Evolutionary conservation across 805 yeast genomes (phyloP).

Genomic region (Candida xiaguanensis): DNA sequence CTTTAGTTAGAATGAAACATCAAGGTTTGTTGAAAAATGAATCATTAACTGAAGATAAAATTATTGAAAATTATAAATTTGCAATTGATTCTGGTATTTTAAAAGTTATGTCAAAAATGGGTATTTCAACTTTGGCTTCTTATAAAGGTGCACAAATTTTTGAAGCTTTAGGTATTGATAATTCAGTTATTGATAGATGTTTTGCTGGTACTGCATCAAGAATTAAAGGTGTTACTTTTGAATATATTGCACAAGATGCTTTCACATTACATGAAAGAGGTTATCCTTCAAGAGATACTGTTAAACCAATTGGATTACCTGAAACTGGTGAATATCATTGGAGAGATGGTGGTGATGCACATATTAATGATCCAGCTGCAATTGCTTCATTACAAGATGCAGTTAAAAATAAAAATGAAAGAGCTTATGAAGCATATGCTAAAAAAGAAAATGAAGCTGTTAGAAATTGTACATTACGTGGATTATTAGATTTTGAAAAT

Average conservation of each 20-base stretch:
- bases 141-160: constrained; percentile 98
- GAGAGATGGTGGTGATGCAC: constrained; percentile 98
- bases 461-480: constrained; percentile 89
- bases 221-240: constrained; percentile 93
- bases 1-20: constrained; percentile 75
- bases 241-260: constrained; percentile 95
- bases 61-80: constrained; percentile 74
- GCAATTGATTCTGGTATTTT: constrained; percentile 88
- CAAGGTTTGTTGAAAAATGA: constrained; percentile 66
- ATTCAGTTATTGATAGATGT: constrained; percentile 91
- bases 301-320: constrained; percentile 72
- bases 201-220: constrained; percentile 97
- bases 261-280: constrained; percentile 92
- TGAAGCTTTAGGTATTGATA: constrained; percentile 94
- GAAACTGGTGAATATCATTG: constrained; percentile 98
- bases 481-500: constrained; percentile 86
- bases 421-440: constrained; percentile 85
- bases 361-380: constrained; percentile 91
- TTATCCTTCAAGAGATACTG: constrained; percentile 70
- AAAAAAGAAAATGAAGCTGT: constrained; percentile 90
- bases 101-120: constrained; percentile 99
- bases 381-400: constrained; percentile 96
- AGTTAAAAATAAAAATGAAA: constrained; percentile 94
- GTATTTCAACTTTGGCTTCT: constrained; percentile 96
- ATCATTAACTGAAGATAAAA: constrained; percentile 52